Evolutionary conservation across 306 rosid species (phyloP).

Genomic region (Medicago ruthenica): DNA sequence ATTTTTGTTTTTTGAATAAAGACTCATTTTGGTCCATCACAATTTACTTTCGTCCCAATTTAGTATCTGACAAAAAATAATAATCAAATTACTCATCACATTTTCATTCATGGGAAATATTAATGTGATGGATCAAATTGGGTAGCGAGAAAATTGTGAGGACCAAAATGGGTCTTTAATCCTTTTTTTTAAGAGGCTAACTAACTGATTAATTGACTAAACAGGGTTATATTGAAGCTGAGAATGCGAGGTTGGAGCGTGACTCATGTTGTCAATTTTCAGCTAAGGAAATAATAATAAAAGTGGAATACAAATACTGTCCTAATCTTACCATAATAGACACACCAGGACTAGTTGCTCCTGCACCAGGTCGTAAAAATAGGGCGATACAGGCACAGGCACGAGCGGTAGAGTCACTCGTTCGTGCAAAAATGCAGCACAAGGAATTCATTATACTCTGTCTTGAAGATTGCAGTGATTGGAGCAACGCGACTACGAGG

Average conservation of each 20-base stretch:
- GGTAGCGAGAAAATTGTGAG: too few species aligned
- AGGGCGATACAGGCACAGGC: constrained; percentile 81
- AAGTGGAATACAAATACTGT: constrained; percentile 83
- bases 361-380: constrained; percentile 90
- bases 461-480: constrained; percentile 94
- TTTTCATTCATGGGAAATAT: too few species aligned
- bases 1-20: too few species aligned
- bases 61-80: too few species aligned
- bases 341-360: constrained; percentile 94
- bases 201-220: neutral
- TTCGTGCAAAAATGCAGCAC: constrained; percentile 93
- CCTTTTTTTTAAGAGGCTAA: too few species aligned
- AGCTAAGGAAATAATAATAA: constrained; percentile 78
- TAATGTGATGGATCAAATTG: too few species aligned
- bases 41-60: too few species aligned
- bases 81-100: too few species aligned
- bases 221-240: constrained; percentile 86
- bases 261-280: constrained; percentile 79
- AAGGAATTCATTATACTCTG: constrained; percentile 88
- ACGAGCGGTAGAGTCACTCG: constrained; percentile 87
- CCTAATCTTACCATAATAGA: constrained; percentile 95
- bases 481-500: constrained; percentile 92
- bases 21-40: too few species aligned
- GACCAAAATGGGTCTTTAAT: too few species aligned
- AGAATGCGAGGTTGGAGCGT: constrained; percentile 77